These are phyloP conservation scores for Leccinum longicurvipes DNA, from an alignment of 768 basidiomycete genomes.

Conservation along the genomic window DNA sequence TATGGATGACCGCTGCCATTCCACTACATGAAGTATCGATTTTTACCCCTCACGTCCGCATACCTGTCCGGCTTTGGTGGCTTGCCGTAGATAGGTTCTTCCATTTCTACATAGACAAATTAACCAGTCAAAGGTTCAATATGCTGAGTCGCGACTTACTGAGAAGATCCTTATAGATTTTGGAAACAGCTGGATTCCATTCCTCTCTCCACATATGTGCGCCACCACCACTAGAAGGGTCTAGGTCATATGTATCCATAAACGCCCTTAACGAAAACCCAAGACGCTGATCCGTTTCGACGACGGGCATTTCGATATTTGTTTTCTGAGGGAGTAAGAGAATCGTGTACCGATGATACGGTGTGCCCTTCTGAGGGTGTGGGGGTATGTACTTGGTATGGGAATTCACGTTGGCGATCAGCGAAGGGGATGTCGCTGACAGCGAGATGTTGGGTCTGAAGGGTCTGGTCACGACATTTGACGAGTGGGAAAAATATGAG, in stretches of 20 bases:
- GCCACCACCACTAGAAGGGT: conserved; percentile 59
- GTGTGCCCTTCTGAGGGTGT: conserved; percentile 85
- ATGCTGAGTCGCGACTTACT: conserved; percentile 44
- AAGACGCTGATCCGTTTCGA: conserved; percentile 46
- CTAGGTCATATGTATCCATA: conserved; percentile 49
- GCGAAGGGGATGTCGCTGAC: conserved; percentile 48
- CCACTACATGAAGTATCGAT: conserved; percentile 25
- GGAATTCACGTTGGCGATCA: conserved; percentile 41
- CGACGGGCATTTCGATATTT: conserved; percentile 40
- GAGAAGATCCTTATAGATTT: conserved; percentile 63
- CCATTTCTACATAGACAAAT: conserved; percentile 12
- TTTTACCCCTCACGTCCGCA: conserved; percentile 28
- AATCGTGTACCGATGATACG: conserved; percentile 85
- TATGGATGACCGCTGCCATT: neutral
- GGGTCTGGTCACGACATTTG: neutral
- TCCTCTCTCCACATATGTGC: conserved; percentile 81
- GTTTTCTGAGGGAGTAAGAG: conserved; percentile 72
- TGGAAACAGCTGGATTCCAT: conserved; percentile 65
- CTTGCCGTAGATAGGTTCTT: conserved; percentile 25
- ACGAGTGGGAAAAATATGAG: neutral
- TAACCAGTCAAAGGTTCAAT: neutral
- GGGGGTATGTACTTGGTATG: conserved; percentile 85
- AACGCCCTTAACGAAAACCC: conserved; percentile 71
- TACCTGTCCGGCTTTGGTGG: conserved; percentile 31
- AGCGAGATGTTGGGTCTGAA: conserved; percentile 79